Percentiles rank a stretch among this genome's conserved stretches.
Conservation (phyloP, 2,329 filamentous ascomycete species). For the Aspergillus sp. region DNA sequence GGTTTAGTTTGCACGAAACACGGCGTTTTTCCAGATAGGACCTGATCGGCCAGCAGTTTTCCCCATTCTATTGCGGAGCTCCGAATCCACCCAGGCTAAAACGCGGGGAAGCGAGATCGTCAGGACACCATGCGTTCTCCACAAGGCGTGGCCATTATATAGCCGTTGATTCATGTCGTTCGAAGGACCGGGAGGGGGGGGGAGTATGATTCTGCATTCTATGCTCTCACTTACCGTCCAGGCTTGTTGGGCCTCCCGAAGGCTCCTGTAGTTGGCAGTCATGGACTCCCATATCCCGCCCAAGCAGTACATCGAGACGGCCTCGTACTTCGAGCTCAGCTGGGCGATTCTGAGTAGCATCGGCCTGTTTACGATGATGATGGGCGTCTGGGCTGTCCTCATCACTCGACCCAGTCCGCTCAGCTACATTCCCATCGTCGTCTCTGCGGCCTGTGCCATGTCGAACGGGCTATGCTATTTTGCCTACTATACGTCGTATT, state of each 20-base stretch:
- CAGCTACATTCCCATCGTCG: slow-evolving; percentile 11
- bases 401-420: slow-evolving; percentile 8
- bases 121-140: neutral
- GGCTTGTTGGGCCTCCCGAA: neutral
- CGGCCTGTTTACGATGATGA: slow-evolving; percentile 8
- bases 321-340: slow-evolving; percentile 11
- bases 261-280: neutral
- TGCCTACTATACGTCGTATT: slow-evolving; percentile 7
- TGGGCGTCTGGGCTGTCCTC: slow-evolving; percentile 8
- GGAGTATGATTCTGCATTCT: no score
- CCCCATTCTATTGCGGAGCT: neutral
- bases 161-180: neutral
- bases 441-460: slow-evolving; percentile 8
- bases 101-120: neutral
- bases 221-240: neutral
- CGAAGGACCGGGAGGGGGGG: no score
- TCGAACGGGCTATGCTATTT: slow-evolving; percentile 14
- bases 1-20: no score
- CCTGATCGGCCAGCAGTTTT: no score
- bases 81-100: neutral
- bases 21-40: no score
- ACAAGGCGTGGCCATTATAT: neutral
- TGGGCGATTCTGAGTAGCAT: slow-evolving; percentile 14
- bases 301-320: neutral
- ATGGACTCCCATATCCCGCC: neutral